Conservation (phyloP, 495 filamentous ascomycete species). For the Gamarada debralockiae region DNA sequence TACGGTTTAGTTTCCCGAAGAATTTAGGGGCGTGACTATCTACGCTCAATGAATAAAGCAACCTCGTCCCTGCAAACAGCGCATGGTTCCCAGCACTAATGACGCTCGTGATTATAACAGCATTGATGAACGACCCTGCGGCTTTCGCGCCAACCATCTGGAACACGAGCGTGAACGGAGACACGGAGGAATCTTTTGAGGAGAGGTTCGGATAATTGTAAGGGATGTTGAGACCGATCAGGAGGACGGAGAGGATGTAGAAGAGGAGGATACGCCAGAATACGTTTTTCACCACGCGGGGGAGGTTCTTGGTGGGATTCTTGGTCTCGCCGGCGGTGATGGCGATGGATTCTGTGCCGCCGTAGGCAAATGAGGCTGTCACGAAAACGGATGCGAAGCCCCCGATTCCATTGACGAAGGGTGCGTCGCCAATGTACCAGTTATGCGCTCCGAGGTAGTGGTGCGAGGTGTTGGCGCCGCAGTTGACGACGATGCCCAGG, state of each 20-base stretch:
- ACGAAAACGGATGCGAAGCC: constrained; percentile 57
- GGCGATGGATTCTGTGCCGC: constrained; percentile 54
- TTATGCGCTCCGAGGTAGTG: constrained; percentile 40
- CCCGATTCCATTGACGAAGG: constrained; percentile 57
- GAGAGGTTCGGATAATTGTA: constrained; percentile 45
- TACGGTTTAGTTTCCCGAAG: constrained; percentile 50
- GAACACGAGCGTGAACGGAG: constrained; percentile 70
- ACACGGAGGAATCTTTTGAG: constrained; percentile 37
- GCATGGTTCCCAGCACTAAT: constrained; percentile 66
- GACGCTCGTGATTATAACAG: constrained; percentile 67
- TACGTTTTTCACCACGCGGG: constrained; percentile 61
- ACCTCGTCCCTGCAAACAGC: constrained; percentile 57
- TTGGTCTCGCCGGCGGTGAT: constrained; percentile 63
- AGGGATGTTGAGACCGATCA: constrained; percentile 57
- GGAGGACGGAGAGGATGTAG: constrained; percentile 62
- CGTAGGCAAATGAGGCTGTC: constrained; percentile 37
- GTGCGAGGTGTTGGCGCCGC: constrained; percentile 45
- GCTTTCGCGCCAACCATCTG: constrained; percentile 58
- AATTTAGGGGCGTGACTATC: constrained; percentile 55
- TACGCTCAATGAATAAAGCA: constrained; percentile 57
- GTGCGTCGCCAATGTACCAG: constrained; percentile 52
- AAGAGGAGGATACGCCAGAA: constrained; percentile 73
- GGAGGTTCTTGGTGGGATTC: constrained; percentile 74
- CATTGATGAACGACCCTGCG: constrained; percentile 62
- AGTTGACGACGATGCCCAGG: constrained; percentile 47